Conservation (phyloP, 805 yeast genomes). For the Peterozyma xylosa region DNA sequence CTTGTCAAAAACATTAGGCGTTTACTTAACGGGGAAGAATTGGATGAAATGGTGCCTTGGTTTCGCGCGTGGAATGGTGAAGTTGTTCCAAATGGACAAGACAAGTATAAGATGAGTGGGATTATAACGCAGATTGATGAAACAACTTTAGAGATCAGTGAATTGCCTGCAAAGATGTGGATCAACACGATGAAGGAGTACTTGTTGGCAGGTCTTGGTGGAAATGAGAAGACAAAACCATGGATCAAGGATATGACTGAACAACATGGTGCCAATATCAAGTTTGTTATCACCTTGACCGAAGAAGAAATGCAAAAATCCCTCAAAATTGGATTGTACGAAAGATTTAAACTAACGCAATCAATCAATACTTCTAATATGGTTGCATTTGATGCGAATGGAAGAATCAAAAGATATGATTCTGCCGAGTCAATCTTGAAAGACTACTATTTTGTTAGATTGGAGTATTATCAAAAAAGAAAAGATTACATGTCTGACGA, state of each 20-base stretch:
- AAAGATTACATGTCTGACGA: constrained; percentile 71
- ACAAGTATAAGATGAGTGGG: constrained; percentile 72
- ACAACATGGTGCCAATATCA: constrained; percentile 78
- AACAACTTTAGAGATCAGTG: constrained; percentile 75
- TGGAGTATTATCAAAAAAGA: constrained; percentile 86
- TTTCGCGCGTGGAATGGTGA: constrained; percentile 92
- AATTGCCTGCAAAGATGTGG: constrained; percentile 90
- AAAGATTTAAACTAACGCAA: constrained; percentile 71
- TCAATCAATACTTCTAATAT: constrained; percentile 71
- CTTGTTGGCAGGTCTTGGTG: constrained; percentile 62
- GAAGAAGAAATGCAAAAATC: constrained; percentile 82
- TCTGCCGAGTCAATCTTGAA: constrained; percentile 67
- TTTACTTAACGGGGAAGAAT: constrained; percentile 65
- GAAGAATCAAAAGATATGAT: constrained; percentile 79
- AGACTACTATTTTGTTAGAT: constrained; percentile 80
- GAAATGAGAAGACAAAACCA: constrained; percentile 64
- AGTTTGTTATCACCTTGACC: constrained; percentile 68
- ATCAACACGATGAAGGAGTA: constrained; percentile 85
- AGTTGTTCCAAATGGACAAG: constrained; percentile 55
- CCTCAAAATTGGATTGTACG: constrained; percentile 66
- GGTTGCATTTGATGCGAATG: constrained; percentile 92
- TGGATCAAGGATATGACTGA: constrained; percentile 96
- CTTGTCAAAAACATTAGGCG: constrained; percentile 66
- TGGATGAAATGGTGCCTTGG: constrained; percentile 83
- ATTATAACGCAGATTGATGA: constrained; percentile 74